Evolutionary conservation across 2,329 filamentous ascomycete species (phyloP), one percentile per base, ranked within the genome.

Genomic region (Phyllosticta paracitricarpa): DNA sequence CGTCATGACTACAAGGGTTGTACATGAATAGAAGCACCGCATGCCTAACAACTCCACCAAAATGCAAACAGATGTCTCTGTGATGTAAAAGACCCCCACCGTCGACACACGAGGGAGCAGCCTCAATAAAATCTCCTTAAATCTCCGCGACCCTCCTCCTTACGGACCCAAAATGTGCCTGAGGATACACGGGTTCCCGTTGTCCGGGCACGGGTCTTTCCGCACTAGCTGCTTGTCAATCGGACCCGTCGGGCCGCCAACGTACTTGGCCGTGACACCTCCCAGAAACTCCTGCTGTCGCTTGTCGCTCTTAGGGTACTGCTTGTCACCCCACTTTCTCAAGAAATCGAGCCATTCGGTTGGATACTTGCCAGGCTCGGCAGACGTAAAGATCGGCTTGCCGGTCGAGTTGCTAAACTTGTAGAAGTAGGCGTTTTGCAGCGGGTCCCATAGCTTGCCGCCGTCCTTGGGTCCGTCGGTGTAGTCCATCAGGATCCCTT

Each of bases 291-390:
- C 72, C n/a, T 77, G 68, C 70, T 84, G 78, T 24, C 83, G 72
- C 59, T 73, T 72, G 56, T 80, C 76, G 40, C 77, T 78, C n/a
- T 75, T 72, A 2, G 80, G 78, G 61, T 85, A 83, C 66, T 82
- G 77, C 63, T 82, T 70, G 66, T 88, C 84, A 2, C 85, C 86
- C 85, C 85, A 89, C 33, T 73, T 72, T 0, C 85, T 86, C 26
- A 72, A 73, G 68, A 80, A 88, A 51, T 78, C 68, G 63, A 88
- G 74, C 74, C 80, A 87, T 14, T 75, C 77, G 2, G 81, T 73
- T 0, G 85, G 84, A 5, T 70, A 69, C 7, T 63, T 70, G 54
- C 73, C 75, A 6, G 65, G 48, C 48, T 78, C 76, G 59, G 81
- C 82, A 2, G 82, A 68, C 3, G 75, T 71, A 64, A 85, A 85